Base-by-base conservation (phyloP, 129 eudicot genomes). In the Arctium lappa region DNA sequence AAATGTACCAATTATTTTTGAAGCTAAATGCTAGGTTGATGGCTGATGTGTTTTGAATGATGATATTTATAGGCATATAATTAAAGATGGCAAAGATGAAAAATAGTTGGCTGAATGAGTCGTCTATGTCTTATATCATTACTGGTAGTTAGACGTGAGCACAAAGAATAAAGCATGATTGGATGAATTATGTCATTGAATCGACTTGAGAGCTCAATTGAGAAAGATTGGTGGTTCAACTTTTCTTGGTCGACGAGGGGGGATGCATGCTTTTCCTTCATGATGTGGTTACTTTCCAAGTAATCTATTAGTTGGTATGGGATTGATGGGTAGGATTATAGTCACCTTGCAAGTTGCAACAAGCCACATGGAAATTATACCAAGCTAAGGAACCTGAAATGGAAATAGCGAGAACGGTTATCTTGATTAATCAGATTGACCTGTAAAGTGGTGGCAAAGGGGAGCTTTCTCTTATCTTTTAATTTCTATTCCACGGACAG, bases 321-420 rank as follows among this genome's bases (percentile, higher is more conserved):
- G n/a, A 60, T 65, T 39, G 39, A 66, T 78, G 39, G 81, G 15
- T 29, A 36, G 63, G 22, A 66, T 39, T 66, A 39, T 66, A 70
- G 29, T 39, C 75, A 40, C 9, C 32, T 15, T 38, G 44, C n/a
- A n/a, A n/a, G n/a, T n/a, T n/a, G n/a, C 30, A 16, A 79, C 82
- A 39, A 42, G 83, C 53, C 50, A 69, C 81, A 82, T 76, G 72
- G 65, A 76, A 37, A 76, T 76, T 44, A n/a, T 76, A 76, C 86
- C 62, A 76, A 33, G 86, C 81, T 83, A 83, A 83, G 86, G 81
- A 83, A 83, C 77, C 50, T 83, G 85, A 32, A 37, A 76, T 36
- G 80, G 10, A 76, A 48, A 39, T 68, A 60, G 30, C 50, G 34
- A 82, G 60, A 75, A 56, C 32, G 38, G 53, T 74, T 29, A 62